Evolutionary conservation across 495 filamentous ascomycete species (phyloP).

Genomic region (Viridothelium virens): DNA sequence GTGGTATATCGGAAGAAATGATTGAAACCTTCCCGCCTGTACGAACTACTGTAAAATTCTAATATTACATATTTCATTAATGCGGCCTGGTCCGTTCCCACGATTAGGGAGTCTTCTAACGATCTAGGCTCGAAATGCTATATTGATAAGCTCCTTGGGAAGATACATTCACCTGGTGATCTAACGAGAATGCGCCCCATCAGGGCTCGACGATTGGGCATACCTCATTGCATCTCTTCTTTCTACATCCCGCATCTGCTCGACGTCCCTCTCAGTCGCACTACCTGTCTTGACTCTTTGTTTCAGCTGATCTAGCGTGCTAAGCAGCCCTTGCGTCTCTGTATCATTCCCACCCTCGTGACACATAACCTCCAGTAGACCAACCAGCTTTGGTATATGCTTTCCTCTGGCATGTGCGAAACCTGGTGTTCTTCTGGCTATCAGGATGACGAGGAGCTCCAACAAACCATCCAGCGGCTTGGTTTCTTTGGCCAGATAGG

Average conservation of each 20-base stretch:
- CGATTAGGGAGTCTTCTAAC: neutral
- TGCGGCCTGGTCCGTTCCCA: neutral
- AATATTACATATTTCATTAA: neutral
- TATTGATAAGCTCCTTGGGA: neutral
- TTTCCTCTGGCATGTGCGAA: slow-evolving; percentile 1
- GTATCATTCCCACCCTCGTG: neutral
- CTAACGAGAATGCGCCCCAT: neutral
- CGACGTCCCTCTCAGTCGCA: neutral
- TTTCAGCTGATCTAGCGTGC: neutral
- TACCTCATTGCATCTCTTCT: neutral
- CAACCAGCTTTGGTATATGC: slow-evolving; percentile 1
- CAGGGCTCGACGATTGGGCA: no score
- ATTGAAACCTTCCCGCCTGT: neutral
- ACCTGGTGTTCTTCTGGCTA: slow-evolving; percentile 8
- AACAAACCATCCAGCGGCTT: slow-evolving; percentile 1
- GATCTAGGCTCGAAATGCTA: neutral
- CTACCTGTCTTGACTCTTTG: neutral
- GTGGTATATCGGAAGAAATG: neutral
- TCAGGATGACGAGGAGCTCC: neutral
- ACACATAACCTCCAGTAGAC: neutral
- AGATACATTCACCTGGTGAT: neutral
- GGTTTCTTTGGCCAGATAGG: neutral
- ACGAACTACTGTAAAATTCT: slow-evolving; percentile 5
- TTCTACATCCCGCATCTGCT: slow-evolving; percentile 3
- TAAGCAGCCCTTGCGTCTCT: neutral